Evolutionary conservation across 805 yeast genomes (phyloP).

Genomic region (Clavispora santaluciae): DNA sequence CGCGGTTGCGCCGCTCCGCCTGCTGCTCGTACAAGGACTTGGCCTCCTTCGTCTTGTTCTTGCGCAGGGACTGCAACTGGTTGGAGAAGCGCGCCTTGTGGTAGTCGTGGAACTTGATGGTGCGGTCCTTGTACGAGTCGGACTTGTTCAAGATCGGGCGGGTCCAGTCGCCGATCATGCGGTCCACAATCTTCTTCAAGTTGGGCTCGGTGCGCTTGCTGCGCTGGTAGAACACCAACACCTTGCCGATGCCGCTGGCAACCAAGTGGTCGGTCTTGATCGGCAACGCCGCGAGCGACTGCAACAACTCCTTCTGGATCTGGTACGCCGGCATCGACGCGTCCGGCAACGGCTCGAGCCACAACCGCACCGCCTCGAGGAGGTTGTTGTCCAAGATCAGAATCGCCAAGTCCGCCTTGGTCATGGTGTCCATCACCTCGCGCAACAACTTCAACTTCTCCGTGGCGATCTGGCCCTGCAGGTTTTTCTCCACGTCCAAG

Average conservation of each 20-base stretch:
- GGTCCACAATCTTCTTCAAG: constrained; percentile 84
- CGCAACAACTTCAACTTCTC: constrained; percentile 75
- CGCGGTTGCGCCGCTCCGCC: constrained; percentile 88
- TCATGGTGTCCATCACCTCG: constrained; percentile 68
- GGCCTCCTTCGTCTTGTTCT: constrained; percentile 29
- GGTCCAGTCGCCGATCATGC: constrained; percentile 94
- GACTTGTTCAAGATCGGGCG: constrained; percentile 95
- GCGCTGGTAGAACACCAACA: constrained; percentile 87
- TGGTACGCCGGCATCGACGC: constrained; percentile 97
- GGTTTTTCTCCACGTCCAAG: constrained; percentile 57
- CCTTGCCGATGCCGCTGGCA: constrained; percentile 92
- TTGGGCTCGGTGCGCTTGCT: constrained; percentile 83
- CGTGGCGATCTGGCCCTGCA: constrained; percentile 64
- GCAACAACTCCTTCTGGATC: constrained; percentile 83
- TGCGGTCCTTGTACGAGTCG: constrained; percentile 87
- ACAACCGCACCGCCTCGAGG: constrained; percentile 86
- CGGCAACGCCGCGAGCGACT: constrained; percentile 71
- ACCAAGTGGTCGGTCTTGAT: constrained; percentile 93
- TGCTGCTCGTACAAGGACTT: constrained; percentile 79
- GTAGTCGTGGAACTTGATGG: constrained; percentile 64
- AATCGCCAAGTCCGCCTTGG: constrained; percentile 83
- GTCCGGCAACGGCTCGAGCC: constrained; percentile 98
- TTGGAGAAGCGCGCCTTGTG: constrained; percentile 51
- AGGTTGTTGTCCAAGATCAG: constrained; percentile 90
- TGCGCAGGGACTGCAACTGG: constrained; percentile 32